Base-by-base conservation (phyloP, 1,284 basidiomycete genomes). In the Rhizoctonia solani region DNA sequence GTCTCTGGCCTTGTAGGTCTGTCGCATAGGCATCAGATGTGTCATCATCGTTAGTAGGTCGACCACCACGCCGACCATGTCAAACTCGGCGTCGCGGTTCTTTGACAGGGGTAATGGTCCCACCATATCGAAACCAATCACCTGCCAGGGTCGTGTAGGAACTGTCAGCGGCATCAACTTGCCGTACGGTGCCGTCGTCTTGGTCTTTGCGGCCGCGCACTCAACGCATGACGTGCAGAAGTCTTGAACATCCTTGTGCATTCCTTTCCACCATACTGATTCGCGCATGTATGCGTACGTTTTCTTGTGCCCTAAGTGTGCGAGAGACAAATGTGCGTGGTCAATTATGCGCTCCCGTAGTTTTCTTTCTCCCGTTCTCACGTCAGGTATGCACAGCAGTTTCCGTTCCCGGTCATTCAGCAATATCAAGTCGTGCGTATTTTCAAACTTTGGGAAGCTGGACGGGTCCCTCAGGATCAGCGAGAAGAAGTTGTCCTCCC, bases 41-140 rank as follows among this genome's bases (percentile, higher is more conserved):
- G 79, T 72, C 73, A 80, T 78, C 0, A 72, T 72, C 2, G 77
- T 76, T 1, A 80, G 67, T 4, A 75, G 73, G 70, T 78, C 74
- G 0, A 81, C 78, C 0, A 81, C 67, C 0, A 80, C 76, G 4
- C 74, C 72, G 0, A 82, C 74, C 65, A 74, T 73, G 70, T 83
- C 77, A 68, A 74, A 81, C 0, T 72, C 69, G 0, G 76, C 73
- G 58, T 79, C 68, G 3, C 74, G 21, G 61, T 76, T 76, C 2
- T 66, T 65, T 0, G 77, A 78, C 4, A 71, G 58, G 0, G 77
- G 81, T 0, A 83, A 68, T 0, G 78, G 79, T 2, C 80, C 79
- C 0, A 83, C 75, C 63, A 82, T 81, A 55, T 83, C 81, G 8
- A 83, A 76, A 0, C 77, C 76, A 1, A 82, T 76, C 0, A 72